Percentiles rank a stretch among this genome's conserved stretches.
phyloP scores from a whole-genome alignment of 257 asterid genomes.

The Solanum pinnatisectum region DNA sequence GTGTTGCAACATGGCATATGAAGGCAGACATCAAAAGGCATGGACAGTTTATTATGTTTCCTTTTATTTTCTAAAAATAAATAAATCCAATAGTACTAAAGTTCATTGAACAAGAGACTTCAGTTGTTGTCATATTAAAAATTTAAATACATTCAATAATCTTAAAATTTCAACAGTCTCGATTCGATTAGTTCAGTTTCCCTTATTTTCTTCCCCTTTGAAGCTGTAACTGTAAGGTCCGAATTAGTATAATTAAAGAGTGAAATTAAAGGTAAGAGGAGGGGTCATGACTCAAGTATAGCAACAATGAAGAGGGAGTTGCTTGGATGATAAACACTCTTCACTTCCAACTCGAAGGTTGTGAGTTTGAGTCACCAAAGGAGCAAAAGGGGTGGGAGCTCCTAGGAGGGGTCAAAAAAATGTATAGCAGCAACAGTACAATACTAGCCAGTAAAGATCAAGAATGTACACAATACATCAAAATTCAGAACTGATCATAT shows the following conservation, averaged over 20 bases:
- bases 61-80: not conserved
- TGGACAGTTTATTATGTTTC: not conserved
- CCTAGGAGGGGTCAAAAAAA: not conserved
- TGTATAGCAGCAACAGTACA: not conserved
- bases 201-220: not conserved
- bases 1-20: not conserved
- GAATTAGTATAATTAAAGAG: not conserved
- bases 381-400: not conserved
- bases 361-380: too few relatives aligned
- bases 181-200: not conserved
- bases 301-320: not conserved
- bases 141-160: not conserved
- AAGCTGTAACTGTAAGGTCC: not conserved
- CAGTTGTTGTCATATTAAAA: not conserved
- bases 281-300: not conserved
- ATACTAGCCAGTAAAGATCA: not conserved
- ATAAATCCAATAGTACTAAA: not conserved
- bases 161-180: not conserved
- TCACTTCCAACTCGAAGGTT: not conserved
- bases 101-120: not conserved
- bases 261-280: not conserved
- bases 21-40: not conserved
- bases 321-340: not conserved
- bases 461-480: not conserved
- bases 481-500: not conserved